Percentiles rank a stretch among this genome's conserved stretches.
phyloP scores from a whole-genome alignment of 148 eudicot genomes.

The Silene conica region DNA sequence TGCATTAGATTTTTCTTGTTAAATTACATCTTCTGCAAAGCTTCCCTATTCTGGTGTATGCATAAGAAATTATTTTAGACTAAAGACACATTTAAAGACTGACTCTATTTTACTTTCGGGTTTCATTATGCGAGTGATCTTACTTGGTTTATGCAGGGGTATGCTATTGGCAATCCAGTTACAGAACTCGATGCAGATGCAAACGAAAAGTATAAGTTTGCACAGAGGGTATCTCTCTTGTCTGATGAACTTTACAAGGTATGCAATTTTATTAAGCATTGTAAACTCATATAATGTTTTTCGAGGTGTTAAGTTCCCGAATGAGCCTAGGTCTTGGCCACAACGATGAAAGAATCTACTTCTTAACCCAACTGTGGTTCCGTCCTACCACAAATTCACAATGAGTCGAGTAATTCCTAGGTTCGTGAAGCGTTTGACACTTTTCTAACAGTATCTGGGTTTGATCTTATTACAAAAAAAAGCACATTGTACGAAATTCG shows the following conservation, averaged over 20 bases:
- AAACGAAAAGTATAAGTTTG: constrained; percentile 12
- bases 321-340: no score
- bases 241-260: constrained; percentile 36
- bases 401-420: no score
- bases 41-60: not conserved
- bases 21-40: not conserved
- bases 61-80: not conserved
- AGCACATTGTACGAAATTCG: no score
- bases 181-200: not conserved
- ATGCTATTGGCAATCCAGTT: constrained; percentile 26
- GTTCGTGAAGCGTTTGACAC: no score
- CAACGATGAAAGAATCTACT: no score
- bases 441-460: no score
- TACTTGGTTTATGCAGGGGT: constrained; percentile 20
- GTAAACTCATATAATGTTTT: not conserved
- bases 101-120: not conserved
- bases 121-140: not conserved
- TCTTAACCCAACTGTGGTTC: no score
- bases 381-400: no score
- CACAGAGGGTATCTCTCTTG: constrained; percentile 22
- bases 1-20: no score
- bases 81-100: not conserved
- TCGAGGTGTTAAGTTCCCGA: no score
- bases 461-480: no score
- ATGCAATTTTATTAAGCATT: not conserved